Percentiles rank a stretch among this genome's conserved stretches.
phyloP scores from a whole-genome alignment of 2,329 filamentous ascomycete genomes.

The Neonectria hederae region DNA sequence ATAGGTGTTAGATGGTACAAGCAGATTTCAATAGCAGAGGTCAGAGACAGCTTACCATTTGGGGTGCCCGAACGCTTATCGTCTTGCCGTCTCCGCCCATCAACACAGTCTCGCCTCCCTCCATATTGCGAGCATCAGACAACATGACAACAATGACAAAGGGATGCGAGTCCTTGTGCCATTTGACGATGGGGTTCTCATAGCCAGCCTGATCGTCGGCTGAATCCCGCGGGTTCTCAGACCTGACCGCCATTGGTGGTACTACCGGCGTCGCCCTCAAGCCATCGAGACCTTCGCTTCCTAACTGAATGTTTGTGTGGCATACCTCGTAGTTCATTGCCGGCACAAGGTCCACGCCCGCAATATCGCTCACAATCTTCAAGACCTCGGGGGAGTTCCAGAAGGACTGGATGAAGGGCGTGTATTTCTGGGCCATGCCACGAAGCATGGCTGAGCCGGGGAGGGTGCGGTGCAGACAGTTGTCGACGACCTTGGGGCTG shows the following conservation, averaged over 20 bases:
- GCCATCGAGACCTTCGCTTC: conserved; percentile 28
- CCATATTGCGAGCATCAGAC: conserved; percentile 57
- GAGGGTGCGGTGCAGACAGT: conserved; percentile 61
- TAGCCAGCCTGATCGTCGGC: conserved; percentile 18
- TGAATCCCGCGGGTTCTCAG: conserved; percentile 24
- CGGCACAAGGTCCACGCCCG: conserved; percentile 66
- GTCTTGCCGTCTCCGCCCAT: conserved; percentile 38
- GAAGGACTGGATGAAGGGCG: conserved; percentile 45
- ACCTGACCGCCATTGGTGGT: conserved; percentile 34
- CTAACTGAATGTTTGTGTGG: conserved; percentile 62
- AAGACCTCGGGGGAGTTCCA: conserved; percentile 67
- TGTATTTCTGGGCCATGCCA: conserved; percentile 46
- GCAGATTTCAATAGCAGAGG: not conserved
- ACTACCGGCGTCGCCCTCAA: conserved; percentile 42
- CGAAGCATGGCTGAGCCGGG: conserved; percentile 66
- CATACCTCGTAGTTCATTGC: conserved; percentile 67
- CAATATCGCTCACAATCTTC: conserved; percentile 62
- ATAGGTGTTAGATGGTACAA: not conserved
- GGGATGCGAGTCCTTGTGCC: conserved; percentile 62
- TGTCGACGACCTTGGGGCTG: conserved; percentile 62
- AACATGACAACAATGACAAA: conserved; percentile 64
- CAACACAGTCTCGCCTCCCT: conserved; percentile 50
- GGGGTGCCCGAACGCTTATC: conserved; percentile 39
- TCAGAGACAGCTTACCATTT: conserved; percentile 29
- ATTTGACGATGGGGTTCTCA: conserved; percentile 44